Conservation (phyloP, 2,329 filamentous ascomycete species). For the Penicillium concentricum region DNA sequence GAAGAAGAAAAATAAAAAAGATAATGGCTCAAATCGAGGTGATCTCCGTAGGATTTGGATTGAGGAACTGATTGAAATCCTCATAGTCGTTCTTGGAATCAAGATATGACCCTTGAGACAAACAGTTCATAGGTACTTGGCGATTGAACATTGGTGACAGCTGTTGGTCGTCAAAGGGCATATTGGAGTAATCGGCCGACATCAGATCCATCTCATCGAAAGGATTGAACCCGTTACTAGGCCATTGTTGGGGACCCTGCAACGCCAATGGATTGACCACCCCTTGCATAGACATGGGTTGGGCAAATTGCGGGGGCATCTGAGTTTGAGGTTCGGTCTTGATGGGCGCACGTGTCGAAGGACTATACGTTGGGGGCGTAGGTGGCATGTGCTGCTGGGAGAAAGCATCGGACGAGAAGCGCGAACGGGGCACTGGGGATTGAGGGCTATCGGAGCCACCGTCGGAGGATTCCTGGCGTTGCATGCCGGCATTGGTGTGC, state of each 20-base stretch:
- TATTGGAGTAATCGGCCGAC: slow-evolving; percentile 30
- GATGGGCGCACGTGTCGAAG: slow-evolving; percentile 27
- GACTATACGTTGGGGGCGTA: slow-evolving; percentile 44
- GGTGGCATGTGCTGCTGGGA: slow-evolving; percentile 35
- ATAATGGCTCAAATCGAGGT: slow-evolving; percentile 31
- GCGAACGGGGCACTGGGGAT: slow-evolving; percentile 35
- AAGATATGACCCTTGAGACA: slow-evolving; percentile 29
- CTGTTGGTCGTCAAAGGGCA: slow-evolving; percentile 36
- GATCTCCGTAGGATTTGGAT: slow-evolving; percentile 40
- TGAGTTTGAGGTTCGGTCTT: slow-evolving; percentile 27
- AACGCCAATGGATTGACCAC: slow-evolving; percentile 40
- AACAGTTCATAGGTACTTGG: slow-evolving; percentile 35
- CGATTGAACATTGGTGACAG: slow-evolving; percentile 39
- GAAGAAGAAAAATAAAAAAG: not conserved
- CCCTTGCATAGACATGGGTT: slow-evolving; percentile 32
- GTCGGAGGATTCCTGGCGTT: slow-evolving; percentile 56
- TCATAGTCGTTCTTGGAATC: slow-evolving; percentile 38
- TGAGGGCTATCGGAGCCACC: slow-evolving; percentile 58
- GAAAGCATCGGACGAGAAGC: slow-evolving; percentile 32
- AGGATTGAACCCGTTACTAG: slow-evolving; percentile 24
- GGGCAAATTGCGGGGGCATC: slow-evolving; percentile 23
- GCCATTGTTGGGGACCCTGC: slow-evolving; percentile 32
- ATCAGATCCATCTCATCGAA: slow-evolving; percentile 39
- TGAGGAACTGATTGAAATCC: slow-evolving; percentile 42
- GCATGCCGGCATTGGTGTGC: slow-evolving; percentile 53